These are phyloP conservation scores for Phytopythium cucurbitacearum DNA, from an alignment of 352 stramenopile genomes.

Conservation along the genomic window DNA sequence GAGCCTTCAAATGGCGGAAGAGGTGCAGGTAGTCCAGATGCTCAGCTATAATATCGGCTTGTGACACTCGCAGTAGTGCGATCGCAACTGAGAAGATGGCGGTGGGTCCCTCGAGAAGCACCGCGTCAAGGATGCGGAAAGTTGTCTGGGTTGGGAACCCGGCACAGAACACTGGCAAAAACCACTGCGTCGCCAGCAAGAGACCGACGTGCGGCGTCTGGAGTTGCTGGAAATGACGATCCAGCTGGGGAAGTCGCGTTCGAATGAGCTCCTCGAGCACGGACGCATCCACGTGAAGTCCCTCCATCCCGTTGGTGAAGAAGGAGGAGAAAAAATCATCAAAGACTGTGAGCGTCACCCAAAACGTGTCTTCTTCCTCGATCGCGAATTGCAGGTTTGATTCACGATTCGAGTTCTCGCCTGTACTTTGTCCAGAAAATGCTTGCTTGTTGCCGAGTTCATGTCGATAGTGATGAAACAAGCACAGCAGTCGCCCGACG, in stretches of 20 bases:
- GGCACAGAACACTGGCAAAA: conserved; percentile 59
- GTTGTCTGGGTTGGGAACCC: conserved; percentile 63
- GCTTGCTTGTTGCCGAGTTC: neutral
- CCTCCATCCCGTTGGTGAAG: conserved; percentile 62
- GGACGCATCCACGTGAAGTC: conserved; percentile 47
- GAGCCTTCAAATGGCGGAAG: conserved; percentile 53
- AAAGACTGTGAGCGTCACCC: conserved; percentile 48
- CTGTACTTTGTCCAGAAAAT: neutral
- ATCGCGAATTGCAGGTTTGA: neutral
- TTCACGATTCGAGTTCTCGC: neutral
- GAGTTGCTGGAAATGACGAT: conserved; percentile 53
- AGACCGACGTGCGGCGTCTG: conserved; percentile 50
- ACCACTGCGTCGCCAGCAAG: conserved; percentile 60
- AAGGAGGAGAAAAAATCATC: conserved; percentile 57
- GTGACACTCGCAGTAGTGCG: conserved; percentile 48
- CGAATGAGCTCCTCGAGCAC: conserved; percentile 51
- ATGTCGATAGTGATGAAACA: conserved; percentile 21
- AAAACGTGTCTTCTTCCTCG: conserved; percentile 55
- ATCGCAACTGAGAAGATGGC: conserved; percentile 57
- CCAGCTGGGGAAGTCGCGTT: conserved; percentile 43
- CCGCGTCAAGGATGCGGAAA: conserved; percentile 55
- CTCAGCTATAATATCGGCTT: conserved; percentile 45
- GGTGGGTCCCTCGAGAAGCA: conserved; percentile 47
- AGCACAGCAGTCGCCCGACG: conserved; percentile 62
- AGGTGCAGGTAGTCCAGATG: conserved; percentile 66